A percentile compares a stretch with the other conserved stretches of the same genome.
Conservation (phyloP, 768 basidiomycete genomes). For the Rhodotorula kratochvilovae region DNA sequence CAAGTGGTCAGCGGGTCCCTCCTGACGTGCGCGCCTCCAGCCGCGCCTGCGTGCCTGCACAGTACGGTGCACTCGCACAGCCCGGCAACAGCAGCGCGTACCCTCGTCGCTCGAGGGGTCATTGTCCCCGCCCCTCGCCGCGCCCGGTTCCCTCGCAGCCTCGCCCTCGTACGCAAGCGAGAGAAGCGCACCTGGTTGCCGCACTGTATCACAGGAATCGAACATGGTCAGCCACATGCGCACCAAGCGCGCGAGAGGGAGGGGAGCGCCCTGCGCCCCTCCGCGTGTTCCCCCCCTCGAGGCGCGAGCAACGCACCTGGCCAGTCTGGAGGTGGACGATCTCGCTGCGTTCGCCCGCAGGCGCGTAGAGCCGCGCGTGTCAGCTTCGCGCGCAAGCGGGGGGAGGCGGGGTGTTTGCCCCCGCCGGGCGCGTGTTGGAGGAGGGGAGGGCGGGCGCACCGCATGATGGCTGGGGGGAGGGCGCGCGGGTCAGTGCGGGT, state of each 20-base stretch:
- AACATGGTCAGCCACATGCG: not conserved
- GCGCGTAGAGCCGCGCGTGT: not conserved
- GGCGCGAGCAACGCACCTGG: constrained; percentile 60
- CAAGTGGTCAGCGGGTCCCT: not conserved
- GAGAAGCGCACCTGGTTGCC: constrained; percentile 86
- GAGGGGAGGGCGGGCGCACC: not conserved
- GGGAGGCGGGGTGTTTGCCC: not conserved
- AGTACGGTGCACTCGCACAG: no score
- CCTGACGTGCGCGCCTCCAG: no score
- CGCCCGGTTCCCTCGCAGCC: no score
- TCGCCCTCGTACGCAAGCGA: not conserved
- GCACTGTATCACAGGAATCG: constrained; percentile 56
- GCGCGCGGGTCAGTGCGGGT: not conserved
- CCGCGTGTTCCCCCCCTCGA: not conserved
- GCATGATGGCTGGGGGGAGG: not conserved
- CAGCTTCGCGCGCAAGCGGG: not conserved
- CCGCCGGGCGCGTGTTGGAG: not conserved
- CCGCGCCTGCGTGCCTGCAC: no score
- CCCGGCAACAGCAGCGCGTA: no score
- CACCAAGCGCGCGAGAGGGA: not conserved
- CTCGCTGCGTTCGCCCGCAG: constrained; percentile 53
- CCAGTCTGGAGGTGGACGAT: constrained; percentile 99
- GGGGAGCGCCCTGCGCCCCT: not conserved
- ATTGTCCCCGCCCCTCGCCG: no score
- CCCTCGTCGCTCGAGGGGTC: no score